phyloP scores from a whole-genome alignment of 352 stramenopile genomes.

The Phytophthora fragariaefolia region DNA sequence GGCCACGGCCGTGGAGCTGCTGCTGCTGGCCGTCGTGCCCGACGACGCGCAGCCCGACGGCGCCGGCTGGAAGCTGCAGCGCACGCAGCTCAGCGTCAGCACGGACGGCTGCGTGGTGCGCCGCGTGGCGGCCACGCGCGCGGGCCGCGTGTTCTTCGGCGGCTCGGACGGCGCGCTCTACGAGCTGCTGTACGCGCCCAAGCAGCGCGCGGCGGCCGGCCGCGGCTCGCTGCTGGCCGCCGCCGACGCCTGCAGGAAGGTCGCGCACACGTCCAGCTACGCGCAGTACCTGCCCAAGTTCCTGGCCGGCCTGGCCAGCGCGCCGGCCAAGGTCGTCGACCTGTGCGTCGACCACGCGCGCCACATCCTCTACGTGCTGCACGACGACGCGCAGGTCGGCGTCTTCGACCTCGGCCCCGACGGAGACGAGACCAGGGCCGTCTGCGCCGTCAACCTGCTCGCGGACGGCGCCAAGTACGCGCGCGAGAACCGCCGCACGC shows the following conservation, averaged over 20 bases:
- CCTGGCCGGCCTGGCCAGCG: slow-evolving; percentile 75
- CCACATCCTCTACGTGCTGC: slow-evolving; percentile 93
- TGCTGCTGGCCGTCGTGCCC: slow-evolving; percentile 92
- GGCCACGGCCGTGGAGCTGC: slow-evolving; percentile 94
- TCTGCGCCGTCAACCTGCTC: slow-evolving; percentile 76
- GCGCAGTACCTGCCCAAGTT: slow-evolving; percentile 83
- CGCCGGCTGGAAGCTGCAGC: slow-evolving; percentile 56
- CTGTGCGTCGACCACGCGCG: slow-evolving; percentile 91
- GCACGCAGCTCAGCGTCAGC: slow-evolving; percentile 91
- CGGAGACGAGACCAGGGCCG: slow-evolving; percentile 65
- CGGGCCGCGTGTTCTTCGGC: slow-evolving; percentile 96
- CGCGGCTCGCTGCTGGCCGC: slow-evolving; percentile 42
- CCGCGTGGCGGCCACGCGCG: slow-evolving; percentile 85
- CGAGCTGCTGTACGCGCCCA: slow-evolving; percentile 87
- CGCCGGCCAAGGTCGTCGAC: slow-evolving; percentile 85
- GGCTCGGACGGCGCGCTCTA: slow-evolving; percentile 96
- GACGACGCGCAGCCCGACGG: slow-evolving; percentile 42
- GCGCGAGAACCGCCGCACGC: slow-evolving; percentile 81
- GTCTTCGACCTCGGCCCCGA: slow-evolving; percentile 73
- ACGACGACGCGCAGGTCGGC: slow-evolving; percentile 75
- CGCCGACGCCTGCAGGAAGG: slow-evolving; percentile 89
- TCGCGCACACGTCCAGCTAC: slow-evolving; percentile 91
- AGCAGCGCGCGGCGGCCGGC: slow-evolving; percentile 42
- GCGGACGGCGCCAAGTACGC: slow-evolving; percentile 81
- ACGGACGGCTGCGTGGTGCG: slow-evolving; percentile 95